Base-by-base conservation (phyloP, 805 yeast genomes). In the Isabelozyma pseudorhagii region DNA sequence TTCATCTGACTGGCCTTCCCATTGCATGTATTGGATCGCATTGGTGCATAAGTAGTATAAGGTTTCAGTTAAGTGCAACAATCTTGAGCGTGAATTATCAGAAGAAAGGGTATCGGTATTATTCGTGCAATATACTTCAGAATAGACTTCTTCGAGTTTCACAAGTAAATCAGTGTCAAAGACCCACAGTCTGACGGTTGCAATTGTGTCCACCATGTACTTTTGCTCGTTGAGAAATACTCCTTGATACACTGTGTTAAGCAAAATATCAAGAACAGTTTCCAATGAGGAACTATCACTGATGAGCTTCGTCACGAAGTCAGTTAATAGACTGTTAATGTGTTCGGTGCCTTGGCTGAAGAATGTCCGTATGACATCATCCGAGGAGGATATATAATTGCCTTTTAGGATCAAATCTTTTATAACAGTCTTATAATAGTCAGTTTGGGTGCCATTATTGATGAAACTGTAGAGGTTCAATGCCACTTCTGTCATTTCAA, bases 401-500 rank as follows among this genome's bases (percentile, higher is more conserved):
- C n/a, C 36, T 13, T 31, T 31, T 10, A 31, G 5, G 10, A 31
- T 8, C 36, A 31, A 31, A 13, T 31, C 36, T 3, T 31, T 31
- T 13, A 31, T 10, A 9, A 31, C 36, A 10, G 36, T 10, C 8
- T 31, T 31, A 31, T 31, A 31, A 8, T 31, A 31, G n/a, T 31
- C 36, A 31, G n/a, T 13, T 9, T 31, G 27, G 40, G 46, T 28
- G 55, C 56, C 8, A 45, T 40, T 40, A 8, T 56, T 54, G 5
- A 62, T 40, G 29, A 46, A 55, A 15, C 51, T 54, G 71, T 81
- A 78, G 11, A 83, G 61, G 14, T 66, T 68, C 48, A 63, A 60
- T 9, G 83, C 81, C n/a, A 83, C 81, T 34, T 73, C 63, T 11
- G 58, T 46, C 50, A 69, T 71, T 49, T 72, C 75, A 48, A 72